Evolutionary conservation across 2,329 filamentous ascomycete species (phyloP).

Genomic region (Fusarium pseudocircinatum): DNA sequence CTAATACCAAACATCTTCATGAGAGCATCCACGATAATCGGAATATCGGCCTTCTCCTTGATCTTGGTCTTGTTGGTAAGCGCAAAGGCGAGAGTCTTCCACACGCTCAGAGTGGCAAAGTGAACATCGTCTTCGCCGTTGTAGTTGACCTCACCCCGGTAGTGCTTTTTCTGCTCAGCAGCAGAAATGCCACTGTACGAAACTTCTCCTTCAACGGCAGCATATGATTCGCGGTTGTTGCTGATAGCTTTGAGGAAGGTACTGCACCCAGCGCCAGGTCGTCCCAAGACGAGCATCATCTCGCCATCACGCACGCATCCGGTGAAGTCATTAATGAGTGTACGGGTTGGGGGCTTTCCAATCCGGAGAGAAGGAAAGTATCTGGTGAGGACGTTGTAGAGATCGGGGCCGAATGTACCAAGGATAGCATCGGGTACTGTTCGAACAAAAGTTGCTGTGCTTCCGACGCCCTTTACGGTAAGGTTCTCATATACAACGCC

Average conservation of each 20-base stretch:
- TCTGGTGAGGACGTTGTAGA: slow-evolving; percentile 69
- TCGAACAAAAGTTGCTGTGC: slow-evolving; percentile 73
- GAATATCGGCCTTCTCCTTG: slow-evolving; percentile 69
- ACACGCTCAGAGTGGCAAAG: slow-evolving; percentile 78
- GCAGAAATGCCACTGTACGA: slow-evolving; percentile 77
- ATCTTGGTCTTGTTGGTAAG: slow-evolving; percentile 80
- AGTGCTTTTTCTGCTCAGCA: slow-evolving; percentile 72
- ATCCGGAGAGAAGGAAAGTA: slow-evolving; percentile 48
- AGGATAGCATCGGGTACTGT: slow-evolving; percentile 79
- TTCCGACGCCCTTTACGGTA: slow-evolving; percentile 76
- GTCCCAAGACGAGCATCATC: slow-evolving; percentile 64
- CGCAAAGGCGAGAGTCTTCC: slow-evolving; percentile 80
- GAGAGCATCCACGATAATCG: slow-evolving; percentile 74
- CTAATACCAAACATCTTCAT: slow-evolving; percentile 82
- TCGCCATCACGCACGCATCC: slow-evolving; percentile 50
- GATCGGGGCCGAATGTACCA: slow-evolving; percentile 82
- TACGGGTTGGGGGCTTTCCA: slow-evolving; percentile 38
- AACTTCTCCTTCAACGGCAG: slow-evolving; percentile 73
- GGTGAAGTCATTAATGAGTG: slow-evolving; percentile 47
- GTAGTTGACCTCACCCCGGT: slow-evolving; percentile 80
- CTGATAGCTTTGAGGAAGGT: slow-evolving; percentile 81
- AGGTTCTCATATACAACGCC: slow-evolving; percentile 81
- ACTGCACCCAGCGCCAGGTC: slow-evolving; percentile 78
- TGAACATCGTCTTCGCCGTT: slow-evolving; percentile 82
- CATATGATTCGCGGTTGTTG: slow-evolving; percentile 74